These are phyloP conservation scores for Neurospora tetraspora DNA, from an alignment of 495 filamentous ascomycete genomes.

Conservation along the genomic window DNA sequence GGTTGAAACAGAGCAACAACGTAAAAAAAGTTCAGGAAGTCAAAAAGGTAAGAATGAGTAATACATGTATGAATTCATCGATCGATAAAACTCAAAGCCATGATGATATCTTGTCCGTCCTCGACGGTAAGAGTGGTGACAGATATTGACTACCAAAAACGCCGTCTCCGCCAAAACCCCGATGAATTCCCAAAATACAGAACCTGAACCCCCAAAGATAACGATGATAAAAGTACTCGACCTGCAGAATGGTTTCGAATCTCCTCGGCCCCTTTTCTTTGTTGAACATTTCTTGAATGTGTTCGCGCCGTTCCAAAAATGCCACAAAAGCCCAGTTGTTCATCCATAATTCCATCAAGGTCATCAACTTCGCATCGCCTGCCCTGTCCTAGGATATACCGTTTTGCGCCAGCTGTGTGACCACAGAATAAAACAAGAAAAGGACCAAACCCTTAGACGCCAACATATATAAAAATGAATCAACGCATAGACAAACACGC, in stretches of 20 bases:
- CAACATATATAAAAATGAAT: neutral
- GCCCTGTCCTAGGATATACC: neutral
- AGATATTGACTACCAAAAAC: neutral
- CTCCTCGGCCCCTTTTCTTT: neutral
- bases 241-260: neutral
- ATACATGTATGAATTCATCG: neutral
- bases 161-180: neutral
- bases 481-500: neutral
- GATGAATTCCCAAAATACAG: neutral
- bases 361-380: neutral
- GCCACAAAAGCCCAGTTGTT: neutral
- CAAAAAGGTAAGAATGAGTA: neutral
- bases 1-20: neutral
- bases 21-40: neutral
- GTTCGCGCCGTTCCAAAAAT: neutral
- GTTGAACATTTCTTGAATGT: neutral
- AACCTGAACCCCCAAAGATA: neutral
- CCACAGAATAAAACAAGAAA: neutral
- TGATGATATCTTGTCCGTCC: neutral
- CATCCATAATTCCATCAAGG: neutral
- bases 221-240: neutral
- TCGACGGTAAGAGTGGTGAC: neutral
- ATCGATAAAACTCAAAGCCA: neutral
- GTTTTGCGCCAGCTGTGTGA: neutral
- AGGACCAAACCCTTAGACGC: neutral